Conservation (phyloP, 2,329 filamentous ascomycete species). For the Cryoendolithus antarcticus region DNA sequence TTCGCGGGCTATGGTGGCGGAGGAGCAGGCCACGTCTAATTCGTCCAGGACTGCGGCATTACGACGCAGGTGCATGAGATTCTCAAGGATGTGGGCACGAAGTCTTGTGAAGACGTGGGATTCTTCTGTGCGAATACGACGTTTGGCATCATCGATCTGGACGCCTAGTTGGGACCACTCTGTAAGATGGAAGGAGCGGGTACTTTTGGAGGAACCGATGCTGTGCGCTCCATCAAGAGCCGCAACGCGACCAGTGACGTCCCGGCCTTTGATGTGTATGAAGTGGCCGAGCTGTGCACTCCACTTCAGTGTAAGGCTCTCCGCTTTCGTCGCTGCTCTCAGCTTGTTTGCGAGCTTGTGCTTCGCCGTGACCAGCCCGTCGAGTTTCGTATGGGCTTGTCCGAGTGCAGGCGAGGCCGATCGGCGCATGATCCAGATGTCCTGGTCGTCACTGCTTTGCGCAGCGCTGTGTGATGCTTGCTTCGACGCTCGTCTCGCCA, state of each 20-base stretch:
- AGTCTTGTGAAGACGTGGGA: slow-evolving; percentile 64
- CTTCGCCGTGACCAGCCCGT: slow-evolving; percentile 49
- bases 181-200: slow-evolving; percentile 69
- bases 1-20: slow-evolving; percentile 66
- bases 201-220: slow-evolving; percentile 70
- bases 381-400: slow-evolving; percentile 56
- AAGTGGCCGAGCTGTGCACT: slow-evolving; percentile 79
- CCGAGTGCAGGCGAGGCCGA: slow-evolving; percentile 54
- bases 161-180: slow-evolving; percentile 77
- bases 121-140: slow-evolving; percentile 74
- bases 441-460: slow-evolving; percentile 14
- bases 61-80: slow-evolving; percentile 72
- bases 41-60: slow-evolving; percentile 90
- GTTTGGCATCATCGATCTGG: slow-evolving; percentile 62
- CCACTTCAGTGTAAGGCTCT: slow-evolving; percentile 67
- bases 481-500: slow-evolving; percentile 12
- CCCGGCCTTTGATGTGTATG: slow-evolving; percentile 78
- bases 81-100: slow-evolving; percentile 63
- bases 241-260: slow-evolving; percentile 39
- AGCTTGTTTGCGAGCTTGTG: slow-evolving; percentile 47
- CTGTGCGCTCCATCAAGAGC: slow-evolving; percentile 35
- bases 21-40: slow-evolving; percentile 78
- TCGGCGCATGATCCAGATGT: slow-evolving; percentile 52
- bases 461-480: slow-evolving; percentile 1
- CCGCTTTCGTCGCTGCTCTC: slow-evolving; percentile 42